Conservation (phyloP, 495 filamentous ascomycete genomes). For the Terfezia claveryi region DNA sequence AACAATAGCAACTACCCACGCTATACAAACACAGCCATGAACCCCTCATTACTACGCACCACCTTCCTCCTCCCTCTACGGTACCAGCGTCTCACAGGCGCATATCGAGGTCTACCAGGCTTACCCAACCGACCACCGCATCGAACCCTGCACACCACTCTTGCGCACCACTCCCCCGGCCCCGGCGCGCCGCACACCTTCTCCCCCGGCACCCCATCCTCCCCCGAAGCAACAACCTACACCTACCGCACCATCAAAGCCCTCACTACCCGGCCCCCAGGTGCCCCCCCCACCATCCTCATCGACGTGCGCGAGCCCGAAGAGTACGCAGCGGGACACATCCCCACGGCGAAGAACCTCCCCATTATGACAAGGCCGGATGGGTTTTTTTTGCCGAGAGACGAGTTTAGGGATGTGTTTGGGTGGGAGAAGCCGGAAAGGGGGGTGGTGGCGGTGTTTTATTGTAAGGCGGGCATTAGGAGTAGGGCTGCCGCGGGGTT, state of each 20-base stretch:
- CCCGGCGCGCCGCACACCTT: too few species aligned
- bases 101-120: too few species aligned
- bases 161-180: too few species aligned
- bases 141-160: too few species aligned
- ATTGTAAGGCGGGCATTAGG: constrained; percentile 79
- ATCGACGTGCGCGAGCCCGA: constrained; percentile 68
- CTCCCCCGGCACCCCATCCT: background rate
- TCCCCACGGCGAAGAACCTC: constrained; percentile 60
- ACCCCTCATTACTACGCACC: too few species aligned
- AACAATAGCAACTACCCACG: too few species aligned
- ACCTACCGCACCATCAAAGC: background rate
- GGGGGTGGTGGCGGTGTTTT: constrained; percentile 51
- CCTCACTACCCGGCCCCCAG: constrained; percentile 11
- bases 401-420: constrained; percentile 58
- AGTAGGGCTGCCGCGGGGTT: constrained; percentile 58
- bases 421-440: constrained; percentile 41
- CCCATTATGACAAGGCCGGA: constrained; percentile 59
- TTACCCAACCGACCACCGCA: too few species aligned
- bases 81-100: too few species aligned
- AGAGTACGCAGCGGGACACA: constrained; percentile 52
- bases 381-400: constrained; percentile 43
- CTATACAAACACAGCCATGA: too few species aligned
- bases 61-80: too few species aligned
- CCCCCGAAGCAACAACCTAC: background rate
- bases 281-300: constrained; percentile 17